Conservation (phyloP, 495 filamentous ascomycete genomes). For the Cercophora newfieldiana region DNA sequence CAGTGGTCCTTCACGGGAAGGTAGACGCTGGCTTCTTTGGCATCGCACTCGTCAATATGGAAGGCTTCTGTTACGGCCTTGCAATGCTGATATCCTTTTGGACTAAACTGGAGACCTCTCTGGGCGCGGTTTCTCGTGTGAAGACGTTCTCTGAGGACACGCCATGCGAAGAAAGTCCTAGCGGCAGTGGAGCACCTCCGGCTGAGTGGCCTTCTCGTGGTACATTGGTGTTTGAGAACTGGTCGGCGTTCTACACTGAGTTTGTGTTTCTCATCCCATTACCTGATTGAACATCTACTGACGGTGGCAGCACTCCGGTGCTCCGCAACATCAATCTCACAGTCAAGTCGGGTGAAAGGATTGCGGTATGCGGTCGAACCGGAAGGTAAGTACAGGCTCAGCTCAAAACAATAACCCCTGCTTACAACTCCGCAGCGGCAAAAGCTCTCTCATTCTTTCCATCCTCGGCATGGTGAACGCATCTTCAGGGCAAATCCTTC, state of each 20-base stretch:
- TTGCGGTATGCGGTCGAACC: conserved; percentile 11
- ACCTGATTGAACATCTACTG: background rate
- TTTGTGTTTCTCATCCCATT: background rate
- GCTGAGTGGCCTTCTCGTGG: conserved; percentile 3
- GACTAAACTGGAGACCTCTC: conserved; percentile 11
- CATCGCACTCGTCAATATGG: conserved; percentile 12
- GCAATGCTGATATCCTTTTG: conserved; percentile 7
- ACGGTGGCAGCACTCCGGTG: background rate
- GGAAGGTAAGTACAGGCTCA: conserved; percentile 3
- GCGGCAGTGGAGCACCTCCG: background rate
- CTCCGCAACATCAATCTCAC: conserved; percentile 4
- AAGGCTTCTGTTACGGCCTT: background rate
- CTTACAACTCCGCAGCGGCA: background rate
- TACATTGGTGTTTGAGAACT: conserved; percentile 2
- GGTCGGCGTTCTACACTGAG: conserved; percentile 7
- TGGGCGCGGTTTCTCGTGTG: conserved; percentile 6
- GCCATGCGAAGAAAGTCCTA: background rate
- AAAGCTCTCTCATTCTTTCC: conserved; percentile 7
- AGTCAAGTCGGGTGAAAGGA: conserved; percentile 3
- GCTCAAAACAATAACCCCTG: background rate
- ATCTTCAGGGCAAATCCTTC: background rate
- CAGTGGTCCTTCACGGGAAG: conserved; percentile 3
- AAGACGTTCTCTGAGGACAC: conserved; percentile 17
- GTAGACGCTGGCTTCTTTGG: conserved; percentile 11
- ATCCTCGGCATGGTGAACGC: conserved; percentile 13